These are phyloP conservation scores for Hansfordia pulvinata DNA, from an alignment of 2,329 filamentous ascomycete genomes.

Conservation along the genomic window DNA sequence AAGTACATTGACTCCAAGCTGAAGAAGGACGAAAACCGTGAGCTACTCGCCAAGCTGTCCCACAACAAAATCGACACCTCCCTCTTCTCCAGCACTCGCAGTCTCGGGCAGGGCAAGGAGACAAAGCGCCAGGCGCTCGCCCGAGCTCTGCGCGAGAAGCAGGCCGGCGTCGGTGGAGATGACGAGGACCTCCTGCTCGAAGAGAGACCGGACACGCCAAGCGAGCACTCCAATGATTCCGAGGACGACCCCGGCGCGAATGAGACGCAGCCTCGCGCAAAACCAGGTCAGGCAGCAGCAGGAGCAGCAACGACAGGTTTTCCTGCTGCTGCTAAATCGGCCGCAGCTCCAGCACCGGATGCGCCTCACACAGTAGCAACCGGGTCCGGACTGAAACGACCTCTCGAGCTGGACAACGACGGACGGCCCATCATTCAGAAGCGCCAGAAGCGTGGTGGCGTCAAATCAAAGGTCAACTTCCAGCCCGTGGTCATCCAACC, in stretches of 20 bases:
- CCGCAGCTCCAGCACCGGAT: conserved; percentile 2
- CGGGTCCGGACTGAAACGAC: conserved; percentile 77
- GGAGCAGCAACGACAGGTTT: conserved; percentile 4
- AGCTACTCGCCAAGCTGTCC: conserved; percentile 71
- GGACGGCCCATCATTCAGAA: conserved; percentile 75
- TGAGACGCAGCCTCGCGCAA: conserved; percentile 11
- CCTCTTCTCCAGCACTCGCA: conserved; percentile 63
- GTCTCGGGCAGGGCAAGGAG: conserved; percentile 58
- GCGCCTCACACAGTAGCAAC: too few species aligned
- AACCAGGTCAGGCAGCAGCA: conserved; percentile 5
- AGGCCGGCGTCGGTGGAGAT: conserved; percentile 45
- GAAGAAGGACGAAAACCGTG: conserved; percentile 82
- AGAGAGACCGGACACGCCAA: conserved; percentile 21
- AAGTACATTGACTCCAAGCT: conserved; percentile 80
- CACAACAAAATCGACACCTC: conserved; percentile 70
- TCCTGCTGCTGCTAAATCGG: conserved; percentile 2
- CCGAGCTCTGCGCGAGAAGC: conserved; percentile 48
- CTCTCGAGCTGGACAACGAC: conserved; percentile 65
- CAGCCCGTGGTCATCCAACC: neutral
- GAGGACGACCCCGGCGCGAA: too few species aligned
- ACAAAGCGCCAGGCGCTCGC: conserved; percentile 57
- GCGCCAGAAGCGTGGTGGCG: conserved; percentile 56
- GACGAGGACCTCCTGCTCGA: conserved; percentile 43
- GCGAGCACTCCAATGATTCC: conserved; percentile 18
- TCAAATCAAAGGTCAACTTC: conserved; percentile 39